These are phyloP conservation scores for Phytopythium sindhum DNA, from an alignment of 352 stramenopile genomes.

Conservation along the genomic window DNA sequence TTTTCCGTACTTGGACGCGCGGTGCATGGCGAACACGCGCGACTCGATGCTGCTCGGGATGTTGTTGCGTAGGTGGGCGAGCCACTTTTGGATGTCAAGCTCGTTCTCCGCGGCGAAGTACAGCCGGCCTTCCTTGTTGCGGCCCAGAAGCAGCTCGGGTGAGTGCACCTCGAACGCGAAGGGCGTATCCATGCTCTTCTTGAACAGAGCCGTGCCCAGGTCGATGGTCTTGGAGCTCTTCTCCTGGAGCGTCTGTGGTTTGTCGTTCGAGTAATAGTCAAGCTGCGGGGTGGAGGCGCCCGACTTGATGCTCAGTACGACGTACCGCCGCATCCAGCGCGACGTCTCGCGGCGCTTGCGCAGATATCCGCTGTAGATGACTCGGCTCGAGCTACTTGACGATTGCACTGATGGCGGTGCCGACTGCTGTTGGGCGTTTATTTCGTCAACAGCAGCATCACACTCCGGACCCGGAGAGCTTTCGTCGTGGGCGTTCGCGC, in stretches of 20 bases:
- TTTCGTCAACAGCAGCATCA: conserved; percentile 4
- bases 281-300: conserved; percentile 33
- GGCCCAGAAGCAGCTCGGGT: conserved; percentile 70
- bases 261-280: conserved; percentile 66
- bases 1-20: conserved; percentile 43
- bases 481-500: neutral
- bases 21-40: conserved; percentile 79
- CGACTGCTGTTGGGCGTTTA: conserved; percentile 4
- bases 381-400: neutral
- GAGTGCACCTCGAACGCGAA: conserved; percentile 90
- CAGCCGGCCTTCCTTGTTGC: conserved; percentile 86
- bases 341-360: conserved; percentile 78
- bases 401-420: neutral
- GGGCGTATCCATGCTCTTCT: conserved; percentile 74
- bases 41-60: conserved; percentile 72
- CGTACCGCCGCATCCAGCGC: conserved; percentile 77
- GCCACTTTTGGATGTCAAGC: conserved; percentile 88
- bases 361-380: conserved; percentile 56
- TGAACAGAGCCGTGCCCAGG: conserved; percentile 60
- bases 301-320: conserved; percentile 42
- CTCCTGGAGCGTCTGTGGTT: conserved; percentile 30
- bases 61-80: conserved; percentile 76
- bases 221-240: conserved; percentile 57
- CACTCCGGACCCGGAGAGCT: conserved; percentile 3
- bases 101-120: conserved; percentile 86